Evolutionary conservation across 2,329 filamentous ascomycete species (phyloP).

Genomic region (Aspergillus novoparasiticus): DNA sequence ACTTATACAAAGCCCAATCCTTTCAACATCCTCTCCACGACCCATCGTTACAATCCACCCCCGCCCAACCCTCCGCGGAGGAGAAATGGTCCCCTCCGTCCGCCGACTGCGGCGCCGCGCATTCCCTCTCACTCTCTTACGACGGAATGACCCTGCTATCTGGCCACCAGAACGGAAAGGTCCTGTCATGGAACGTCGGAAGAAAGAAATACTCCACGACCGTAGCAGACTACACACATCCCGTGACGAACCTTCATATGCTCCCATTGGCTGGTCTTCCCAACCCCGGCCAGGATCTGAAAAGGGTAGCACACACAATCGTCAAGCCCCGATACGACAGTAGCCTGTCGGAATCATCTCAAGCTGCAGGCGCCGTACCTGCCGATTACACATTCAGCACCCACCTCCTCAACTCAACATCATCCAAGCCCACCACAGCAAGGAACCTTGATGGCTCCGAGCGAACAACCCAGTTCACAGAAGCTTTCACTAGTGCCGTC

Average conservation of each 20-base stretch:
- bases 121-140: conserved; percentile 74
- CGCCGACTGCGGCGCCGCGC: conserved; percentile 65
- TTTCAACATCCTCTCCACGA: conserved; percentile 41
- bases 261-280: conserved; percentile 61
- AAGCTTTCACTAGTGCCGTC: conserved; percentile 41
- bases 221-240: conserved; percentile 72
- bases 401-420: conserved; percentile 33
- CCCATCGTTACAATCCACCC: conserved; percentile 40
- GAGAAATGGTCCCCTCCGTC: conserved; percentile 56
- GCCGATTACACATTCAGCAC: conserved; percentile 46
- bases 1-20: conserved; percentile 65
- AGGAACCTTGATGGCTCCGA: background rate
- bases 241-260: conserved; percentile 81
- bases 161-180: conserved; percentile 77
- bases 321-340: conserved; percentile 69
- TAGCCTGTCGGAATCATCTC: conserved; percentile 38
- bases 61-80: conserved; percentile 42
- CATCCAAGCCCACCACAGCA: conserved; percentile 5
- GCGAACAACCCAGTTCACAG: conserved; percentile 33
- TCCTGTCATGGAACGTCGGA: conserved; percentile 78
- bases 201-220: conserved; percentile 69
- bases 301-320: conserved; percentile 61
- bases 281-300: conserved; percentile 35
- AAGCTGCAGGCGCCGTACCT: conserved; percentile 41
- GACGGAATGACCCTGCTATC: conserved; percentile 80